phyloP scores from a whole-genome alignment of 257 asterid species.

The Jacaranda mimosifolia region DNA sequence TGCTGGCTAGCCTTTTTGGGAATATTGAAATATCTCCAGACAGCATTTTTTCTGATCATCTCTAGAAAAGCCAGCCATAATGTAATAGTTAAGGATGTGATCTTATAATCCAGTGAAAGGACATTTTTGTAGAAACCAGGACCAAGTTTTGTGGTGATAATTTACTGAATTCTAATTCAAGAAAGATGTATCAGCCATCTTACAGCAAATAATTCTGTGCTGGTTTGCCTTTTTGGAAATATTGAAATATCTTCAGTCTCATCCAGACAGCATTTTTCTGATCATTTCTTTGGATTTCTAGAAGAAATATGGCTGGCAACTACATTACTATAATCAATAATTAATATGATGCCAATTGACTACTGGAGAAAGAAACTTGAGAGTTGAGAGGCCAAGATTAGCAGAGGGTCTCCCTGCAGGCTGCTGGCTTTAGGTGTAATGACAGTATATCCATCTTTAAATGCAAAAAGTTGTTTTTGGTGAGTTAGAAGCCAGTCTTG shows the following conservation, averaged over 20 bases:
- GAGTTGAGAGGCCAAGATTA: constrained; percentile 38
- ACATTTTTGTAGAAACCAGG: constrained; percentile 3
- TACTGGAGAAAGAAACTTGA: constrained; percentile 23
- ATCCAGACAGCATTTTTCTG: background rate
- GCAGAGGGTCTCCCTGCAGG: constrained; percentile 24
- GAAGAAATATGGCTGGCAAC: constrained; percentile 37
- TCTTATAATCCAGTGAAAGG: background rate
- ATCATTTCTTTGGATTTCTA: background rate
- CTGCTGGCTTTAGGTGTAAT: constrained; percentile 26
- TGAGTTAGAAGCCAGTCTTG: constrained; percentile 7
- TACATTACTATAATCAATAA: background rate
- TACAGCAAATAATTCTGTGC: background rate
- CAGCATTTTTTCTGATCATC: background rate
- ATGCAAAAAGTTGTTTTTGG: constrained; percentile 48
- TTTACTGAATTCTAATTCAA: constrained; percentile 17
- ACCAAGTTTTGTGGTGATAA: constrained; percentile 30
- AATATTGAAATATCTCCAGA: background rate
- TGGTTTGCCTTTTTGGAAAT: constrained; percentile 27
- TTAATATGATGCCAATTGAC: background rate
- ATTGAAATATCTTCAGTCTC: background rate
- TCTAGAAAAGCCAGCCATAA: background rate
- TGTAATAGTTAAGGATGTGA: background rate
- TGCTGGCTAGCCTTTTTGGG: constrained; percentile 27
- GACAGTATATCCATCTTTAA: constrained; percentile 33
- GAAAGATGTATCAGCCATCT: constrained; percentile 21